These are phyloP conservation scores for Penicillium parvum DNA, from an alignment of 495 filamentous ascomycete species.

Conservation along the genomic window DNA sequence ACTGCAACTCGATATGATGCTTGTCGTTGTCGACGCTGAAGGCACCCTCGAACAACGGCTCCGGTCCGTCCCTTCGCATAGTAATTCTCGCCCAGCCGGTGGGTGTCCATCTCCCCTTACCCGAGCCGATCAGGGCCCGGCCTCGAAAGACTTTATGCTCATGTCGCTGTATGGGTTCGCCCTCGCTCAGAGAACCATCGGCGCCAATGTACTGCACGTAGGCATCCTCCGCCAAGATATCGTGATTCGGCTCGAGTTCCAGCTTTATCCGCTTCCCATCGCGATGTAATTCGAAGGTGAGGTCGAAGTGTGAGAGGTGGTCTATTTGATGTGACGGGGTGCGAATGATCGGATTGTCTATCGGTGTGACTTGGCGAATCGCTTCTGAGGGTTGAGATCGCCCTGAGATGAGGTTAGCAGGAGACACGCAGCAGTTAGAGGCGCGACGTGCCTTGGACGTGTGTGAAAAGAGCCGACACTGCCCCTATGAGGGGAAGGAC, in stretches of 20 bases:
- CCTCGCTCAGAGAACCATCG: slow-evolving; percentile 58
- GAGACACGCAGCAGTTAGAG: neutral
- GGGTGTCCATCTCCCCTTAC: slow-evolving; percentile 65
- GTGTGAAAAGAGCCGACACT: slow-evolving; percentile 16
- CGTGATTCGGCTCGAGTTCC: slow-evolving; percentile 83
- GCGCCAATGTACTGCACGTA: slow-evolving; percentile 63
- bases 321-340: slow-evolving; percentile 77
- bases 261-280: slow-evolving; percentile 69
- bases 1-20: slow-evolving; percentile 80
- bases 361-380: slow-evolving; percentile 63
- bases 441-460: slow-evolving; percentile 13
- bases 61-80: slow-evolving; percentile 66
- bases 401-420: slow-evolving; percentile 35
- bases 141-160: slow-evolving; percentile 84
- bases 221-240: slow-evolving; percentile 76
- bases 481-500: slow-evolving; percentile 18
- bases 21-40: slow-evolving; percentile 77
- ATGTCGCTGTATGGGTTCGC: slow-evolving; percentile 62
- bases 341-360: slow-evolving; percentile 72
- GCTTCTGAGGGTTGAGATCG: slow-evolving; percentile 74
- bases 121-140: slow-evolving; percentile 62
- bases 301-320: slow-evolving; percentile 72
- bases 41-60: slow-evolving; percentile 85
- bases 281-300: slow-evolving; percentile 71
- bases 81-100: slow-evolving; percentile 84